Percentiles rank a stretch among this genome's conserved stretches.
Conservation (phyloP, 768 basidiomycete species). For the Vararia minispora region DNA sequence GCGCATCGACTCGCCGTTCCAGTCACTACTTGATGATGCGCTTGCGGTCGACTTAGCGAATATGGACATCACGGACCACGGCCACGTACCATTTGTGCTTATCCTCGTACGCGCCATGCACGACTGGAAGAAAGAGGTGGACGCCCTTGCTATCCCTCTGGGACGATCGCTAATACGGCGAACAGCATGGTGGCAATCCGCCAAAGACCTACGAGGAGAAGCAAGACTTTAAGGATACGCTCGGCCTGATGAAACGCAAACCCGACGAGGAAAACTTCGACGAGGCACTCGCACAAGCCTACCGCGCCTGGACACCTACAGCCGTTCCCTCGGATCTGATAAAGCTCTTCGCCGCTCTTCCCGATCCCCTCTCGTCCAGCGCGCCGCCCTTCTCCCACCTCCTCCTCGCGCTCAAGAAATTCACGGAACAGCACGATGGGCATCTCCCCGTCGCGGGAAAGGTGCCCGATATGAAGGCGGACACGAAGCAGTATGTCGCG, state of each 20-base stretch:
- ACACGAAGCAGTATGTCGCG: conserved; percentile 70
- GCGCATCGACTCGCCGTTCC: conserved; percentile 85
- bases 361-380: background rate
- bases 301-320: conserved; percentile 61
- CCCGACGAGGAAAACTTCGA: conserved; percentile 96
- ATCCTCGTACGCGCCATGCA: conserved; percentile 78
- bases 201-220: conserved; percentile 53
- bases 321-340: conserved; percentile 22
- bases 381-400: conserved; percentile 20
- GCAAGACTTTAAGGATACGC: conserved; percentile 59
- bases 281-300: conserved; percentile 84
- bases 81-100: conserved; percentile 83
- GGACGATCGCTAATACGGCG: background rate
- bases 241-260: conserved; percentile 59
- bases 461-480: conserved; percentile 94
- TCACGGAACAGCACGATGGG: conserved; percentile 40
- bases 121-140: conserved; percentile 69
- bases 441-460: conserved; percentile 77
- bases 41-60: conserved; percentile 56
- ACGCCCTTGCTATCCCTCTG: background rate
- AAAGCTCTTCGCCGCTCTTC: conserved; percentile 4
- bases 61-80: conserved; percentile 85
- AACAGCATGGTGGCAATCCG: conserved; percentile 54
- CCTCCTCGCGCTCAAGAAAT: conserved; percentile 60
- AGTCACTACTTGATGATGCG: conserved; percentile 65